These are phyloP conservation scores for Diaporthe citri DNA, from an alignment of 2,329 filamentous ascomycete genomes.

Conservation along the genomic window DNA sequence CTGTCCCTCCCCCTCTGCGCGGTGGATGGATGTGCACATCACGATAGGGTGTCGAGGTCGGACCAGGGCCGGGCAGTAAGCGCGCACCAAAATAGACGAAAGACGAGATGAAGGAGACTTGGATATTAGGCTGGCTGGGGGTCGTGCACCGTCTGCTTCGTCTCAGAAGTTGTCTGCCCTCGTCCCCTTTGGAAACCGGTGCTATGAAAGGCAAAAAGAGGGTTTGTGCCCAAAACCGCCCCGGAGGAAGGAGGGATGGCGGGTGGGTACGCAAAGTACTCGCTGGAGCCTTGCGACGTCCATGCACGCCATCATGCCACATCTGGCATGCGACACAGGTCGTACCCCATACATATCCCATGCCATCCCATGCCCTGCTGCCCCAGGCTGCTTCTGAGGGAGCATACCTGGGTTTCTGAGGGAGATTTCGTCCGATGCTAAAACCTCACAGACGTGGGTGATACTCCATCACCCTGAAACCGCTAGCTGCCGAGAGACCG, in stretches of 20 bases:
- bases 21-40: not conserved
- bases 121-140: constrained; percentile 1
- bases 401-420: constrained; percentile 24
- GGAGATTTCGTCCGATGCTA: constrained; percentile 32
- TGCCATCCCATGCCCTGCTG: constrained; percentile 16
- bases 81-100: constrained; percentile 16
- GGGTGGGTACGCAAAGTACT: not conserved
- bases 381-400: not conserved
- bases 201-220: constrained; percentile 29
- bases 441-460: constrained; percentile 21
- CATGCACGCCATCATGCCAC: constrained; percentile 24
- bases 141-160: constrained; percentile 8
- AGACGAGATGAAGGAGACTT: constrained; percentile 25
- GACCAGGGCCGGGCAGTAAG: constrained; percentile 8
- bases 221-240: constrained; percentile 27
- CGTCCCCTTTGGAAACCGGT: not conserved
- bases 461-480: constrained; percentile 38
- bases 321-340: constrained; percentile 14
- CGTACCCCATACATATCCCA: constrained; percentile 1
- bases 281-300: not conserved
- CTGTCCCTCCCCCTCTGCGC: not conserved
- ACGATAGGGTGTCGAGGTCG: not conserved
- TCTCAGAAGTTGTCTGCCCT: constrained; percentile 11
- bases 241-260: not conserved
- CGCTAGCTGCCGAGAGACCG: constrained; percentile 31